phyloP scores from a whole-genome alignment of 2,329 filamentous ascomycete species.

The Purpureocillium takamizusanense region DNA sequence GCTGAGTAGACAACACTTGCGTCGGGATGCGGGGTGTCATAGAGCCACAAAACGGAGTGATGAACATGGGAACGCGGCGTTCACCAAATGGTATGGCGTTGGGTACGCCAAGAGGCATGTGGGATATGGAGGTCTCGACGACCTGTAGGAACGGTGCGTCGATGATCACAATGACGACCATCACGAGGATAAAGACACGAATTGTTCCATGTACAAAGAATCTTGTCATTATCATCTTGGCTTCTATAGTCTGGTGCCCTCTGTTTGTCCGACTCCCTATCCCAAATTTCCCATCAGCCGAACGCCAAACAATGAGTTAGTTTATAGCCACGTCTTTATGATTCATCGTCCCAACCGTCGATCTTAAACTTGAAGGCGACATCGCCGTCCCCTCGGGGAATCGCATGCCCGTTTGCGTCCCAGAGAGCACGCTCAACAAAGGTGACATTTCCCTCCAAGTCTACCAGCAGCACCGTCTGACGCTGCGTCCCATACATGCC shows the following conservation, averaged over 20 bases:
- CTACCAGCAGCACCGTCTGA: slow-evolving; percentile 53
- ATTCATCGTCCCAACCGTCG: slow-evolving; percentile 37
- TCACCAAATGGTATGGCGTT: slow-evolving; percentile 11
- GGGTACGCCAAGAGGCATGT: neutral
- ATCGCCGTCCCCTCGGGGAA: slow-evolving; percentile 46
- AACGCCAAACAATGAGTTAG: no score
- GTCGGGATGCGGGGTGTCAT: neutral
- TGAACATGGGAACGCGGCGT: no score
- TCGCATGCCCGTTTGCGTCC: slow-evolving; percentile 46
- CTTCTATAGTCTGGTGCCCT: slow-evolving; percentile 1
- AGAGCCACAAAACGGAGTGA: neutral
- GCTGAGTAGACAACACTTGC: slow-evolving; percentile 23
- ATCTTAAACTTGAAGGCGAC: slow-evolving; percentile 46
- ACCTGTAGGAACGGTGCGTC: no score
- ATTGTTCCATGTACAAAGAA: no score
- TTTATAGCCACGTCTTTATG: neutral
- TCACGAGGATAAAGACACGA: no score
- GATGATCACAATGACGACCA: no score
- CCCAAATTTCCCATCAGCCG: no score
- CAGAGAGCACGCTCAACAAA: slow-evolving; percentile 52
- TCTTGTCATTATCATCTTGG: neutral
- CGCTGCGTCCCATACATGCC: slow-evolving; percentile 58
- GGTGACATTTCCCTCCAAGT: slow-evolving; percentile 53
- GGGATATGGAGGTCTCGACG: no score
- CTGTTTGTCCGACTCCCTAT: no score